Evolutionary conservation across 768 basidiomycete genomes (phyloP).

Genomic region (Termitomyces sp.): DNA sequence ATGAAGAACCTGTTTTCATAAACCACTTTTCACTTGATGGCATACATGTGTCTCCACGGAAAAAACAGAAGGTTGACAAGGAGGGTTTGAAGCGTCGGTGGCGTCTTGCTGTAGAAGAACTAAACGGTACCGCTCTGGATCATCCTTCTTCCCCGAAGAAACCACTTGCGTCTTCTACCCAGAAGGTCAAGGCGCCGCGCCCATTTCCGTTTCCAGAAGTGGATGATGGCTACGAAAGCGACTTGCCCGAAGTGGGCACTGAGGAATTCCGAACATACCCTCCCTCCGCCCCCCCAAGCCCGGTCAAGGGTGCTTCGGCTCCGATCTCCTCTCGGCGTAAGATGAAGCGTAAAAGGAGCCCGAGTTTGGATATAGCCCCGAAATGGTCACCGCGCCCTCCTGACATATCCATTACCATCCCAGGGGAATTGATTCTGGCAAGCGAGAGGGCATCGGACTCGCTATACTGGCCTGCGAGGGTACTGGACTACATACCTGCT

Average conservation of each 20-base stretch:
- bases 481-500: conserved; percentile 50
- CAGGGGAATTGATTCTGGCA: conserved; percentile 67
- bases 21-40: neutral
- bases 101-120: conserved; percentile 43
- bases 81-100: conserved; percentile 37
- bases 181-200: neutral
- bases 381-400: conserved; percentile 38
- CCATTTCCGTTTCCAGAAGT: neutral
- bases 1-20: conserved; percentile 36
- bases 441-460: conserved; percentile 29
- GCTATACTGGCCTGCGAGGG: conserved; percentile 65
- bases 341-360: conserved; percentile 24
- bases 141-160: neutral
- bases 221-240: conserved; percentile 35
- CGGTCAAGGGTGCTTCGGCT: conserved; percentile 2
- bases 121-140: conserved; percentile 17
- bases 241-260: conserved; percentile 36
- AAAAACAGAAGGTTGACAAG: conserved; percentile 37
- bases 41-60: conserved; percentile 35
- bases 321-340: conserved; percentile 11
- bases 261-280: conserved; percentile 10
- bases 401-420: conserved; percentile 52
- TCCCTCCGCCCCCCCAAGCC: conserved; percentile 9
- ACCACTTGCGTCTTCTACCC: neutral
- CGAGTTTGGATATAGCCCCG: conserved; percentile 5